Evolutionary conservation across 2,329 filamentous ascomycete genomes (phyloP).

Genomic region (Colletotrichum eremochloae): DNA sequence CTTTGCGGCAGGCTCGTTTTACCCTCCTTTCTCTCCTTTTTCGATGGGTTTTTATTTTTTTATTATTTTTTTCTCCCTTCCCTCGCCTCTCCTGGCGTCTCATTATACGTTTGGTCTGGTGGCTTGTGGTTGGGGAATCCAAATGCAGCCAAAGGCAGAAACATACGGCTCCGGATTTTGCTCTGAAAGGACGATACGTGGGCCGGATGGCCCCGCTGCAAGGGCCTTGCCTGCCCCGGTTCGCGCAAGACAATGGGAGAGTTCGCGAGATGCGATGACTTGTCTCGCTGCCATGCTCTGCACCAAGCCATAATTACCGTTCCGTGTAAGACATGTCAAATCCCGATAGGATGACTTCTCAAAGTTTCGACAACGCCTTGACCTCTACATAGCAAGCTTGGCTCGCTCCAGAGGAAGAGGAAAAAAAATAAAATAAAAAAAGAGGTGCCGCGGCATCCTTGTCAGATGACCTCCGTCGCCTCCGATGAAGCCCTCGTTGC

Average conservation of each 20-base stretch:
- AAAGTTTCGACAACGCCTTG: slow-evolving; percentile 28
- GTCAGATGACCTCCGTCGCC: slow-evolving; percentile 8
- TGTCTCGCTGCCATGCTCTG: slow-evolving; percentile 19
- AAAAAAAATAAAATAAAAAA: background rate
- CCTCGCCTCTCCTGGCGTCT: background rate
- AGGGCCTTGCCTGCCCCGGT: slow-evolving; percentile 36
- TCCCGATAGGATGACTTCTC: slow-evolving; percentile 23
- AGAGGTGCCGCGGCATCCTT: background rate
- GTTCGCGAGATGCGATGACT: slow-evolving; percentile 42
- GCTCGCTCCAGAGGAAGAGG: background rate
- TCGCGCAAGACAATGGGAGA: slow-evolving; percentile 36
- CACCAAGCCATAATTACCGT: background rate
- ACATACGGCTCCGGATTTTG: slow-evolving; percentile 25
- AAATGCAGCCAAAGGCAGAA: slow-evolving; percentile 19
- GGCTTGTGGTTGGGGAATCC: slow-evolving; percentile 2
- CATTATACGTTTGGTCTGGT: background rate
- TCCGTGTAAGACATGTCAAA: slow-evolving; percentile 31
- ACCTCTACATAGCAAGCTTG: background rate
- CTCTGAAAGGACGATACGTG: slow-evolving; percentile 25
- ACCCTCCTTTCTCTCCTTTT: slow-evolving; percentile 28
- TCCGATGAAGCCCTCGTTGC: slow-evolving; percentile 19
- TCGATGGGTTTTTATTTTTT: background rate
- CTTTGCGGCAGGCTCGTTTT: slow-evolving; percentile 7
- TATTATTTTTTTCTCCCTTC: background rate
- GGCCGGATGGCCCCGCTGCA: slow-evolving; percentile 17